Evolutionary conservation across 2,329 filamentous ascomycete species (phyloP), one percentile per base, ranked within the genome.

Genomic region (Apiospora marii): DNA sequence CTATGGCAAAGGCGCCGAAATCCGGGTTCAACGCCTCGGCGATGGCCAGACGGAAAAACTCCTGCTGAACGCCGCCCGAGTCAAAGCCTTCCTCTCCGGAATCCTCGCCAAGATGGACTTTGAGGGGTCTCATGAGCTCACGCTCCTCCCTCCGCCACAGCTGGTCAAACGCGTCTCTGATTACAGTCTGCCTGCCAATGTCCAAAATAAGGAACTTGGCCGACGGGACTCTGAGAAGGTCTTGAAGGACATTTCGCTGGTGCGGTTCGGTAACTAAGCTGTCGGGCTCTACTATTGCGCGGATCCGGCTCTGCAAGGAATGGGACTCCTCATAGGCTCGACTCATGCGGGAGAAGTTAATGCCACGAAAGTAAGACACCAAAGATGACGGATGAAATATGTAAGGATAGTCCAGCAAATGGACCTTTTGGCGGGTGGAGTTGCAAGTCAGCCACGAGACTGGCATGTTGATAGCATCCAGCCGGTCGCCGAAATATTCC

Each of bases 61-160:
- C 96, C 80, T 98, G 95, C 77, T 98, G 96, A 0, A 99, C 95
- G 74, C 96, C 96, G 61, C 96, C 96, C 68, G 96, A 94, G 81
- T 99, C 96, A 46, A 97, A 90, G 0, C 96, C 96, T 80, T 97
- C 92, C 81, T 98, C 96, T 43, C 94, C 94, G 70, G 87, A 87
- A 46, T 94, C 92, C 79, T 94, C 92, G 4, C 95, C 95, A 72
- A 98, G 89, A 69, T 94, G 92, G 12, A 99, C 92, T 78, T 98
- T 98, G 46, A 99, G 84, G 0, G 96, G 96, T 37, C 94, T 90
- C 78, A 96, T 85, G 3, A 98, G 85, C 82, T 98, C 94, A 48
- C 93, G 88, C 78, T 91, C 90, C 81, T 98, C 92, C 48, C 95
- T 90, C 71, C 94, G 91, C 94, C 96, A 98, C 2, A 99, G 86